A percentile compares a stretch with the other conserved stretches of the same genome.
These are phyloP conservation scores for Ganoderma meredithae DNA, from an alignment of 1,284 basidiomycete species.

Conservation along the genomic window DNA sequence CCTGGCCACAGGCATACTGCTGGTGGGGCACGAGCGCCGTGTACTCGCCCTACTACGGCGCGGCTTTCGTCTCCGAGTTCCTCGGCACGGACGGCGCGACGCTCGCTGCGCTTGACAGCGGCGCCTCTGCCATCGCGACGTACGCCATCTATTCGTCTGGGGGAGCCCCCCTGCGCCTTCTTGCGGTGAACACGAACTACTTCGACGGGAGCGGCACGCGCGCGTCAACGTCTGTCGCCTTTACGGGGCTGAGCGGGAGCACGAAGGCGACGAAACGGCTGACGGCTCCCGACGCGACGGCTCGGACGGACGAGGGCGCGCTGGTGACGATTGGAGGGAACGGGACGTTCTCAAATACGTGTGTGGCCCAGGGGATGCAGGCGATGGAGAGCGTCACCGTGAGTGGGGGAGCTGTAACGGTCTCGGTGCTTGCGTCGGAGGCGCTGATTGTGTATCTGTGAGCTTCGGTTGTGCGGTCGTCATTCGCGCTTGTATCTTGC, in stretches of 20 bases:
- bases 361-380: constrained; percentile 41
- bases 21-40: constrained; percentile 48
- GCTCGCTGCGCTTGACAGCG: constrained; percentile 48
- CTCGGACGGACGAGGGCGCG: constrained; percentile 44
- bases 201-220: constrained; percentile 47
- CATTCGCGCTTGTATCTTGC: neutral
- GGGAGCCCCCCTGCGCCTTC: constrained; percentile 41
- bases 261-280: constrained; percentile 43
- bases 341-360: constrained; percentile 41
- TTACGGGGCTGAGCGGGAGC: constrained; percentile 40
- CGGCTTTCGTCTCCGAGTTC: constrained; percentile 49
- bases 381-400: constrained; percentile 41
- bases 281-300: constrained; percentile 46
- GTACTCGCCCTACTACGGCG: constrained; percentile 51
- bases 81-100: constrained; percentile 44
- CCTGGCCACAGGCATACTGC: constrained; percentile 45
- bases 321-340: constrained; percentile 50
- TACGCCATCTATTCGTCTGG: constrained; percentile 46
- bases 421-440: constrained; percentile 48
- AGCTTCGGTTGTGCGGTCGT: constrained; percentile 17
- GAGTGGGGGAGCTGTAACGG: constrained; percentile 37
- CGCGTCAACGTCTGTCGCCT: constrained; percentile 38
- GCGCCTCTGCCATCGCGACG: constrained; percentile 42
- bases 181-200: constrained; percentile 49
- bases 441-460: constrained; percentile 48